Evolutionary conservation across 1,284 basidiomycete genomes (phyloP).

Genomic region (Trametes pubescens): DNA sequence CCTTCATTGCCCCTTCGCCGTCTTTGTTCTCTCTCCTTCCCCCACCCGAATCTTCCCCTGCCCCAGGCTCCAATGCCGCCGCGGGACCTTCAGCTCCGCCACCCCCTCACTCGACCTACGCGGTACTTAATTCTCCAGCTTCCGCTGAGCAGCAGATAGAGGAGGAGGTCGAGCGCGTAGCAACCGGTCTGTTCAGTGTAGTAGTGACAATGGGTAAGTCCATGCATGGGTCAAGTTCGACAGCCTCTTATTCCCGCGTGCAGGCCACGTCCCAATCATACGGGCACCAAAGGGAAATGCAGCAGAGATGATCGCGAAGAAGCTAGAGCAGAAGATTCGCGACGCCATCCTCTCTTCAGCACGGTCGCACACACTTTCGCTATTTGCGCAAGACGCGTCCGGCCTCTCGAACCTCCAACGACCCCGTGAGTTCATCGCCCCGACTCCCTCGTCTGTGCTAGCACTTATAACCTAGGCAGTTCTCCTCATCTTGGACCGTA

Average conservation of each 20-base stretch:
- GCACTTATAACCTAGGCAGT: slow-evolving; percentile 58
- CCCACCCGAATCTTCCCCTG: slow-evolving; percentile 46
- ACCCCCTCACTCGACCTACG: slow-evolving; percentile 67
- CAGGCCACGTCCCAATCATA: slow-evolving; percentile 94
- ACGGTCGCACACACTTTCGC: slow-evolving; percentile 61
- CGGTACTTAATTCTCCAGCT: slow-evolving; percentile 91
- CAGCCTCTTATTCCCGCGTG: background rate
- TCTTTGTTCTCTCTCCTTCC: slow-evolving; percentile 94
- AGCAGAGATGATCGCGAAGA: slow-evolving; percentile 98
- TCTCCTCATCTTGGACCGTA: slow-evolving; percentile 93
- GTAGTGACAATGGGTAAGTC: slow-evolving; percentile 88
- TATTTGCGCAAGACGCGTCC: slow-evolving; percentile 78
- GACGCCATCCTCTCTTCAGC: slow-evolving; percentile 91
- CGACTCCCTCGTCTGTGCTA: background rate
- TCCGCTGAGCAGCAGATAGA: slow-evolving; percentile 94
- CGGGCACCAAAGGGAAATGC: slow-evolving; percentile 96
- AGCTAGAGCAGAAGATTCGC: slow-evolving; percentile 91
- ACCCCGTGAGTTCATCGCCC: slow-evolving; percentile 65
- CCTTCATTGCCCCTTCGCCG: slow-evolving; percentile 94
- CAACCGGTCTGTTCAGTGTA: slow-evolving; percentile 91
- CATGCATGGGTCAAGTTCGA: background rate
- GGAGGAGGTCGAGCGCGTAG: slow-evolving; percentile 92
- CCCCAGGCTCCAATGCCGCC: slow-evolving; percentile 44
- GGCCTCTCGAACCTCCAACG: slow-evolving; percentile 81
- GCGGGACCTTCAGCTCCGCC: slow-evolving; percentile 41